Evolutionary conservation across 2,329 filamentous ascomycete species (phyloP).

Genomic region (Amesomyces nigricolor): DNA sequence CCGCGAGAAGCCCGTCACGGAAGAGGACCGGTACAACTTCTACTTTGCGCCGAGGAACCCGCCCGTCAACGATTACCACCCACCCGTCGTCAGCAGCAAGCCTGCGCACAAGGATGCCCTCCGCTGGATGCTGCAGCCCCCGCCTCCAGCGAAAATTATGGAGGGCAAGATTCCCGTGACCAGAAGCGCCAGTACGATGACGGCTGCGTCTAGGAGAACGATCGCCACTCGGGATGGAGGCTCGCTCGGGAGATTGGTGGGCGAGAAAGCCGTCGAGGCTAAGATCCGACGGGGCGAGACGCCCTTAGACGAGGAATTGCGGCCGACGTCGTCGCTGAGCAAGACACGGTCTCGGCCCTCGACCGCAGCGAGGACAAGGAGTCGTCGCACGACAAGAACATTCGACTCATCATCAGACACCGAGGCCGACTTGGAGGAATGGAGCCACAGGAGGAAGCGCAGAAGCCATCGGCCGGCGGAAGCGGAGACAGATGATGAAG

Average conservation of each 20-base stretch:
- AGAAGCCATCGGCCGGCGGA: constrained; percentile 20
- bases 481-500: constrained; percentile 26
- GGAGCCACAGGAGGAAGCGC: constrained; percentile 16
- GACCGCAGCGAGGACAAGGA: constrained; percentile 23
- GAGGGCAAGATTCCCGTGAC: constrained; percentile 71
- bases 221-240: constrained; percentile 37
- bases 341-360: constrained; percentile 25
- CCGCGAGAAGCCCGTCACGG: constrained; percentile 48
- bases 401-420: constrained; percentile 28
- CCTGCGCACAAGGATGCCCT: constrained; percentile 65
- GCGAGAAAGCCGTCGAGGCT: constrained; percentile 43
- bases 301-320: constrained; percentile 26
- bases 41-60: constrained; percentile 58
- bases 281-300: constrained; percentile 41
- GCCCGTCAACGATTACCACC: constrained; percentile 80
- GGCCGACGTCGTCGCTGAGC: constrained; percentile 19
- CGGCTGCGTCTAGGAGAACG: constrained; percentile 44
- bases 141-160: constrained; percentile 87
- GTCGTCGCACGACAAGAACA: constrained; percentile 26
- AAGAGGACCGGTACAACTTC: constrained; percentile 50
- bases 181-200: constrained; percentile 54
- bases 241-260: constrained; percentile 39
- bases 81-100: constrained; percentile 73
- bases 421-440: constrained; percentile 23
- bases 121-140: constrained; percentile 89